Evolutionary conservation across 768 basidiomycete species (phyloP), one percentile per base, ranked within the genome.

Genomic region (Kwoniella sp.): DNA sequence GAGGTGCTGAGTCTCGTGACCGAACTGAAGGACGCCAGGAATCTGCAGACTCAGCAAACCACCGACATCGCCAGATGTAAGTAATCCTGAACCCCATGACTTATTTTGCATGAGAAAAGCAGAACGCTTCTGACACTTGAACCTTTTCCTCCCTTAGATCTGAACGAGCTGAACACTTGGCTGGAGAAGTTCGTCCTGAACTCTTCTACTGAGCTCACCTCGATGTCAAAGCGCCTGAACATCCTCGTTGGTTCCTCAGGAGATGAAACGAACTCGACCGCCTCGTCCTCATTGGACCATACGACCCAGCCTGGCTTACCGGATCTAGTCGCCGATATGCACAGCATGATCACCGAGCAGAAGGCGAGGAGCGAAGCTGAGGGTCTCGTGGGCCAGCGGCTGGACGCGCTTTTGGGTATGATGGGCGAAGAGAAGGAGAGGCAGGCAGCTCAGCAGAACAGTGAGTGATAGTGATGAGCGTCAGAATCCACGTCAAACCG

Each of bases 171-270:
- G 48, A 70, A 72, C 54, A 34, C 90, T 87, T 93, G 92, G 92
- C 84, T 93, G 47, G 92, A 93, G 70, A 82, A 86, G 2, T 92
- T 92, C 76, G 90, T 92, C 41, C 87, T 86, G 45, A 87, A 87
- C 50, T 88, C 89, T n/a, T 88, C 87, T 0, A 85, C 85, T 15
- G 89, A 91, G 68, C 87, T 90, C 25, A 86, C 88, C 71, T 81
- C 82, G 37, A 82, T 91, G 15, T 85, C 87, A 11, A 82, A 82
- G 20, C 85, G 85, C 55, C 82, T 92, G 0, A 86, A 89, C 37
- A 84, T 85, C 26, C 81, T 93, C 25, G 87, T 86, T 71, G 71
- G 70, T 23, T 50, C 72, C 4, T 65, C 52, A 1, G 55, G 34
- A n/a, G 61, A 68, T 20, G 57, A 29, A 9, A 52, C 41, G 13